phyloP scores from a whole-genome alignment of 495 filamentous ascomycete species.

The Penicillium daleae region DNA sequence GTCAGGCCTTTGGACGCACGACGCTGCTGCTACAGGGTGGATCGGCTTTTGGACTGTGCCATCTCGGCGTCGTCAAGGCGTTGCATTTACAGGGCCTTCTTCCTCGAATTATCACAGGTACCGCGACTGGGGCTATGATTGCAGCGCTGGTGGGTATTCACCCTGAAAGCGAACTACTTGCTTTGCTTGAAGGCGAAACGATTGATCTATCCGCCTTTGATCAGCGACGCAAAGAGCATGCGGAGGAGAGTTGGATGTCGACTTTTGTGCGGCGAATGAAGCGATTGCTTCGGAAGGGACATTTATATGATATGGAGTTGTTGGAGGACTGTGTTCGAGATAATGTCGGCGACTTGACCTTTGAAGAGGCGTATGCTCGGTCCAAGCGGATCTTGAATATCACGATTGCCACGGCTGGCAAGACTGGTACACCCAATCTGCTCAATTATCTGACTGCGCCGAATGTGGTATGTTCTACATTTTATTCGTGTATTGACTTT shows the following conservation, averaged over 20 bases:
- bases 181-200: slow-evolving; percentile 73
- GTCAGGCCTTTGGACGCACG: slow-evolving; percentile 86
- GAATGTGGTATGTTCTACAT: slow-evolving; percentile 72
- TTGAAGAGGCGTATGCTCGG: slow-evolving; percentile 87
- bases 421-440: slow-evolving; percentile 79
- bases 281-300: slow-evolving; percentile 72
- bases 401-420: slow-evolving; percentile 74
- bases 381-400: slow-evolving; percentile 93
- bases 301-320: slow-evolving; percentile 81
- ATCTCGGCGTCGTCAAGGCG: slow-evolving; percentile 89
- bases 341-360: slow-evolving; percentile 89
- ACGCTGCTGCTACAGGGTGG: slow-evolving; percentile 89
- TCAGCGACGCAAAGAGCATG: slow-evolving; percentile 26
- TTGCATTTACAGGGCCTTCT: slow-evolving; percentile 81
- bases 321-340: slow-evolving; percentile 83
- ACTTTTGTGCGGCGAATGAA: slow-evolving; percentile 63
- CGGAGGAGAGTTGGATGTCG: slow-evolving; percentile 49
- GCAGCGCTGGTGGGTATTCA: slow-evolving; percentile 89
- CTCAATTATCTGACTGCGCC: slow-evolving; percentile 94
- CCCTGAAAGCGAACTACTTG: slow-evolving; percentile 81
- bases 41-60: slow-evolving; percentile 88
- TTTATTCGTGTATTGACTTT: background rate
- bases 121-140: slow-evolving; percentile 87
- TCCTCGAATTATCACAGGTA: slow-evolving; percentile 89
- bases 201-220: slow-evolving; percentile 86